A percentile compares a stretch with the other conserved stretches of the same genome.
These are phyloP conservation scores for Ciborinia camelliae DNA, from an alignment of 2,329 filamentous ascomycete genomes.

Conservation along the genomic window DNA sequence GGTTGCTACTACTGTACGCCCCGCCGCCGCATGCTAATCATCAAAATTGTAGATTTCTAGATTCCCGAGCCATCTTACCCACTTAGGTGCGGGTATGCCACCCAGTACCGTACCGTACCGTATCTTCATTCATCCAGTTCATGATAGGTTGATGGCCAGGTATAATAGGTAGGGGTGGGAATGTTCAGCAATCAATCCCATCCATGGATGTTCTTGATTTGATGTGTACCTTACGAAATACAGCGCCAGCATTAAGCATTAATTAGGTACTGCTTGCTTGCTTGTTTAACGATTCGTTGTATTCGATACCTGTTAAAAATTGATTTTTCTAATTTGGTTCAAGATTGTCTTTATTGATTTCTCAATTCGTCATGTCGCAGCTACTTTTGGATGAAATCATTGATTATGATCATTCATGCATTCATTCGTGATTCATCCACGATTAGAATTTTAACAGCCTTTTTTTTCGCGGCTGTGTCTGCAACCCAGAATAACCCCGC, in stretches of 20 bases:
- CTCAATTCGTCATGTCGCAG: not conserved
- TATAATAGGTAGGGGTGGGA: no score
- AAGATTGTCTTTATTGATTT: not conserved
- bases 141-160: not conserved
- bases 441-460: not conserved
- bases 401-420: slow-evolving; percentile 12
- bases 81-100: not conserved
- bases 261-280: no score
- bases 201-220: no score
- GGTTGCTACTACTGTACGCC: no score
- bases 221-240: no score
- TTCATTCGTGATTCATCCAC: slow-evolving; percentile 11
- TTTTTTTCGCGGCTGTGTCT: slow-evolving; percentile 18
- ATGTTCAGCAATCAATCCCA: not conserved
- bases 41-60: not conserved
- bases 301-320: slow-evolving; percentile 1
- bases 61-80: not conserved
- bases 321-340: not conserved
- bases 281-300: not conserved
- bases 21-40: not conserved
- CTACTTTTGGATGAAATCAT: slow-evolving; percentile 8
- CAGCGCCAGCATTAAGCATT: not conserved
- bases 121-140: no score
- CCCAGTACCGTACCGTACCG: no score
- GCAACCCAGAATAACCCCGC: slow-evolving; percentile 13